A percentile compares a stretch with the other conserved stretches of the same genome.
phyloP scores from a whole-genome alignment of 129 eudicot species.

The Artemisia tridentata region DNA sequence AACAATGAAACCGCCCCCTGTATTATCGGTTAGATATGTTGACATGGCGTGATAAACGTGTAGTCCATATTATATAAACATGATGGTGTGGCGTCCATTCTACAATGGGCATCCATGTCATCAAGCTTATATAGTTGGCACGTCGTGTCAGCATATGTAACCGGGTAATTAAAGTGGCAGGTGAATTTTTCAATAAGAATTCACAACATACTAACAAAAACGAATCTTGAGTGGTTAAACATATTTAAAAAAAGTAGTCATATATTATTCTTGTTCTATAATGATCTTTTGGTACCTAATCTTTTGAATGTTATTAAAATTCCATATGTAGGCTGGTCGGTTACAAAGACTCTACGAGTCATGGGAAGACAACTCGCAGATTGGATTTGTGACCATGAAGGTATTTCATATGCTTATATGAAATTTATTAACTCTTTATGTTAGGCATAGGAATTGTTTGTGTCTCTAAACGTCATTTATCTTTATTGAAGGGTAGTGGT shows the following conservation, averaged over 20 bases:
- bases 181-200: neutral
- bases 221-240: neutral
- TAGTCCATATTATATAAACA: too few relatives aligned
- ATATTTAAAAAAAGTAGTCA: neutral
- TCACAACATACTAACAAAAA: neutral
- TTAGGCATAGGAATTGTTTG: neutral
- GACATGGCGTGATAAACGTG: too few relatives aligned
- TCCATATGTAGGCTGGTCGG: constrained; percentile 52
- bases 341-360: constrained; percentile 72
- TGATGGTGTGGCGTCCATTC: too few relatives aligned
- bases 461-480: constrained; percentile 18
- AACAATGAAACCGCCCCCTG: too few relatives aligned
- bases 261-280: neutral
- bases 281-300: neutral
- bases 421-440: neutral
- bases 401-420: constrained; percentile 32
- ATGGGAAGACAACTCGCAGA: constrained; percentile 91
- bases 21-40: too few relatives aligned
- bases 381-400: constrained; percentile 91
- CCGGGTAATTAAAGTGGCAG: too few relatives aligned
- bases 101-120: too few relatives aligned
- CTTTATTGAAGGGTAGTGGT: constrained; percentile 64
- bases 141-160: too few relatives aligned
- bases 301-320: neutral
- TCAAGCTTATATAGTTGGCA: too few relatives aligned